phyloP scores from a whole-genome alignment of 75 land plant genomes.

The Cupressus sempervirens region DNA sequence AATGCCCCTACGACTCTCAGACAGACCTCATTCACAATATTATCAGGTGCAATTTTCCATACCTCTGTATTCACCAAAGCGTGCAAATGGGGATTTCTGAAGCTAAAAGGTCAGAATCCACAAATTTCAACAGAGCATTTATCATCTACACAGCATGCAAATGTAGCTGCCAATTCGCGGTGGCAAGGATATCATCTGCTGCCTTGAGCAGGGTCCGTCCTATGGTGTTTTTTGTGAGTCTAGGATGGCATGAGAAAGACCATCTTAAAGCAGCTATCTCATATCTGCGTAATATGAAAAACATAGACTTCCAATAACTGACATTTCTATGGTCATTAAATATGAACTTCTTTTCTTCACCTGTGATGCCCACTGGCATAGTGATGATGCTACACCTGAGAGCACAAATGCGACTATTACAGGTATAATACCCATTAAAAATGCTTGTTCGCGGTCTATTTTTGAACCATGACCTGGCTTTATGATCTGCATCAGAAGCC shows the following conservation, averaged over 20 bases:
- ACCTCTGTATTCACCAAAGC: slow-evolving; percentile 79
- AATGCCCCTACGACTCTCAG: slow-evolving; percentile 55
- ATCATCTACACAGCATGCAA: slow-evolving; percentile 70
- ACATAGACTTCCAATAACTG: slow-evolving; percentile 77
- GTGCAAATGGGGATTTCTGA: slow-evolving; percentile 55
- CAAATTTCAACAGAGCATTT: slow-evolving; percentile 46
- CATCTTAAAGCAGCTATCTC: no score
- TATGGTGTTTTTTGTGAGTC: no score
- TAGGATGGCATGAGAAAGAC: no score
- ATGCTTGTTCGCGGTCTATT: slow-evolving; percentile 35
- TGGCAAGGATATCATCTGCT: slow-evolving; percentile 42
- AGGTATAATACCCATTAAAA: slow-evolving; percentile 86
- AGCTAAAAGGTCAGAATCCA: slow-evolving; percentile 46
- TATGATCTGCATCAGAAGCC: no score
- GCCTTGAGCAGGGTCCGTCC: slow-evolving; percentile 49
- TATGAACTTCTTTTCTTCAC: slow-evolving; percentile 93
- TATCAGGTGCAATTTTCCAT: slow-evolving; percentile 69
- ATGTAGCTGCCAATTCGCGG: slow-evolving; percentile 53
- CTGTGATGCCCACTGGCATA: slow-evolving; percentile 99
- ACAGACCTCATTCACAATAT: slow-evolving; percentile 62
- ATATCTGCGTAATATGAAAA: no score
- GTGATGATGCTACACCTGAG: slow-evolving; percentile 92
- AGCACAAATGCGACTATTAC: slow-evolving; percentile 87
- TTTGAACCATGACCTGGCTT: slow-evolving; percentile 49
- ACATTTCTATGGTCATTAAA: slow-evolving; percentile 98